Conservation (phyloP, 192 early-diverging fungal genomes). For the Rhizophlyctis rosea region DNA sequence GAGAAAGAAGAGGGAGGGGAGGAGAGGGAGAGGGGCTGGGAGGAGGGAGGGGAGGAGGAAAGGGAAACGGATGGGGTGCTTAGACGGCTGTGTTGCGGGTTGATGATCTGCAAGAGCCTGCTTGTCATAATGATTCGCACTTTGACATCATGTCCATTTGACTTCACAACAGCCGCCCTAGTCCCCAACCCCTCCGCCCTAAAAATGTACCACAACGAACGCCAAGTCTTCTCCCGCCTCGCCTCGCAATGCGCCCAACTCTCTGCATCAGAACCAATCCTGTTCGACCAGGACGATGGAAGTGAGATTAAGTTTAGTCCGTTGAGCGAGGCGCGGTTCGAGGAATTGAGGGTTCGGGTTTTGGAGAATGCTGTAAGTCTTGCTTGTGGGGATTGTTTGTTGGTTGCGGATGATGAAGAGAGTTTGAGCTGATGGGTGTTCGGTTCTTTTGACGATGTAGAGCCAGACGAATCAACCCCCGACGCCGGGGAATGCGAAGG, state of each 20-base stretch:
- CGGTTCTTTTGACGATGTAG: neutral
- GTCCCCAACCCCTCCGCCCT: conserved; percentile 63
- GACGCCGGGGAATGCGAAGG: neutral
- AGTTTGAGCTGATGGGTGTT: neutral
- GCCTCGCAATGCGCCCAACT: conserved; percentile 71
- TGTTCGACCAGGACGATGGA: conserved; percentile 54
- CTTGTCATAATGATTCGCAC: neutral
- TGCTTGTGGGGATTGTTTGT: too few relatives aligned
- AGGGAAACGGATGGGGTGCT: too few relatives aligned
- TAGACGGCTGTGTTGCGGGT: too few relatives aligned
- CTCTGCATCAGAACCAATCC: conserved; percentile 61
- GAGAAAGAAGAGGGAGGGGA: neutral
- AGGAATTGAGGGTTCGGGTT: conserved; percentile 17
- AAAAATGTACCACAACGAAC: conserved; percentile 60
- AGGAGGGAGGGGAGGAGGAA: neutral
- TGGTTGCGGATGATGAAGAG: neutral
- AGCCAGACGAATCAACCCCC: neutral
- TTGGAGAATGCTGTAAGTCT: neutral
- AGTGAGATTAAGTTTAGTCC: conserved; percentile 59
- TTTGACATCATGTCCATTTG: neutral
- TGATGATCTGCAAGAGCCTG: too few relatives aligned
- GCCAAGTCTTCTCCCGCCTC: conserved; percentile 58
- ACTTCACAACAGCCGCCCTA: conserved; percentile 49
- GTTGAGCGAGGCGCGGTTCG: conserved; percentile 55
- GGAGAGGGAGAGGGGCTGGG: neutral